These are phyloP conservation scores for Picea mariana DNA, from an alignment of 83 land plant genomes.

Conservation along the genomic window DNA sequence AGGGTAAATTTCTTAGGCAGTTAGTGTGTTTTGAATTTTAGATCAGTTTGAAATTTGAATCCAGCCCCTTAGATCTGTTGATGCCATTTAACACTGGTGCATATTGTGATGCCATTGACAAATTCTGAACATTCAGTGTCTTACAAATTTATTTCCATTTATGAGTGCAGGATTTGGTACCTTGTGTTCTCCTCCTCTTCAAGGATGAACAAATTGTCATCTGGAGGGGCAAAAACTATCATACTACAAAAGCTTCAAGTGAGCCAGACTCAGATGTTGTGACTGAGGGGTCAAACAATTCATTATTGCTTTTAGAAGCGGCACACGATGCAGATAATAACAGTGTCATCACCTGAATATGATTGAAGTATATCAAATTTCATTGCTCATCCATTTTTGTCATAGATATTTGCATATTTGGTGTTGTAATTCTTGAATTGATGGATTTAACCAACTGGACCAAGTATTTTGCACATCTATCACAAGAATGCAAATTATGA, in stretches of 20 bases:
- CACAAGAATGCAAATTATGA: not conserved
- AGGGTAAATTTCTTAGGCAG: constrained; percentile 34
- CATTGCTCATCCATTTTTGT: not conserved
- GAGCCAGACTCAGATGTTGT: not conserved
- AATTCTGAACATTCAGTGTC: not conserved
- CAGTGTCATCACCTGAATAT: not conserved
- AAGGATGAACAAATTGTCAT: constrained; percentile 62
- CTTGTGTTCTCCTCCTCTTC: constrained; percentile 67
- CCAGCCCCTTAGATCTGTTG: not conserved
- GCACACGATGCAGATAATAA: not conserved
- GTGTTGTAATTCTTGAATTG: not conserved
- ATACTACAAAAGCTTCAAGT: not conserved
- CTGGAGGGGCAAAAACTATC: constrained; percentile 55
- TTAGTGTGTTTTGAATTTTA: not conserved
- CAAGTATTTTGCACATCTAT: not conserved
- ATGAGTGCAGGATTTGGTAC: constrained; percentile 66
- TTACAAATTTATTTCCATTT: not conserved
- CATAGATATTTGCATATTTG: not conserved
- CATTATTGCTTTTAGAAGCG: not conserved
- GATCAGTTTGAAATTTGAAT: too few relatives aligned
- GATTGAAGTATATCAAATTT: not conserved
- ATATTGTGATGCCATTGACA: not conserved
- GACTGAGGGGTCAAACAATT: not conserved
- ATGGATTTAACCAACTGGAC: not conserved
- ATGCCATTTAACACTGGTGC: constrained; percentile 2